phyloP scores from a whole-genome alignment of 108 stramenopile species.

The Fragilaria crotonensis region DNA sequence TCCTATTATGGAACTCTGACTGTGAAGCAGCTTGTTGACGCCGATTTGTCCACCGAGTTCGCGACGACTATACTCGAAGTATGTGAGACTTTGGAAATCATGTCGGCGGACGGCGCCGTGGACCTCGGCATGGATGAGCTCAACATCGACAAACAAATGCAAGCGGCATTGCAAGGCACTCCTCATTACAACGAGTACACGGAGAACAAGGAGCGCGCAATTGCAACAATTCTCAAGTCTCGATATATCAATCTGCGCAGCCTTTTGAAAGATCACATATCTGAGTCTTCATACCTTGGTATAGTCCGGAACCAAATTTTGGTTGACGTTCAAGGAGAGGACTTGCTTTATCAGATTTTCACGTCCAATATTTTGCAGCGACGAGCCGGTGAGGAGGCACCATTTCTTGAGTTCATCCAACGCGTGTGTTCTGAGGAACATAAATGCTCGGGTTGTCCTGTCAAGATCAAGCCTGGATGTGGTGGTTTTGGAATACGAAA shows the following conservation, averaged over 20 bases:
- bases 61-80: slow-evolving; percentile 34
- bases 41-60: slow-evolving; percentile 27
- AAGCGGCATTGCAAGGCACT: slow-evolving; percentile 12
- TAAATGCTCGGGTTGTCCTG: slow-evolving; percentile 55
- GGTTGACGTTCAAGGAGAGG: slow-evolving; percentile 81
- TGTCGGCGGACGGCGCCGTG: slow-evolving; percentile 55
- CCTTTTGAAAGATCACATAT: slow-evolving; percentile 61
- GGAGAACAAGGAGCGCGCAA: slow-evolving; percentile 26
- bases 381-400: slow-evolving; percentile 63
- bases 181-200: slow-evolving; percentile 23
- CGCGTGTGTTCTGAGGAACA: slow-evolving; percentile 70
- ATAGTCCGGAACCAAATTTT: slow-evolving; percentile 81
- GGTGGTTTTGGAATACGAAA: slow-evolving; percentile 88
- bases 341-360: slow-evolving; percentile 85
- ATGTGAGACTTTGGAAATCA: slow-evolving; percentile 25
- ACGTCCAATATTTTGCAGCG: slow-evolving; percentile 73
- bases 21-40: slow-evolving; percentile 20
- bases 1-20: slow-evolving; percentile 80
- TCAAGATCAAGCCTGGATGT: slow-evolving; percentile 69
- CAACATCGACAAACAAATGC: slow-evolving; percentile 21
- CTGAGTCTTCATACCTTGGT: slow-evolving; percentile 62
- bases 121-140: slow-evolving; percentile 31
- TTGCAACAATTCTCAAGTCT: slow-evolving; percentile 49
- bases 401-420: slow-evolving; percentile 89
- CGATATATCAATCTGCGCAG: slow-evolving; percentile 73